Base-by-base conservation (phyloP, 495 filamentous ascomycete species). In the Hypoxylon cercidicola region DNA sequence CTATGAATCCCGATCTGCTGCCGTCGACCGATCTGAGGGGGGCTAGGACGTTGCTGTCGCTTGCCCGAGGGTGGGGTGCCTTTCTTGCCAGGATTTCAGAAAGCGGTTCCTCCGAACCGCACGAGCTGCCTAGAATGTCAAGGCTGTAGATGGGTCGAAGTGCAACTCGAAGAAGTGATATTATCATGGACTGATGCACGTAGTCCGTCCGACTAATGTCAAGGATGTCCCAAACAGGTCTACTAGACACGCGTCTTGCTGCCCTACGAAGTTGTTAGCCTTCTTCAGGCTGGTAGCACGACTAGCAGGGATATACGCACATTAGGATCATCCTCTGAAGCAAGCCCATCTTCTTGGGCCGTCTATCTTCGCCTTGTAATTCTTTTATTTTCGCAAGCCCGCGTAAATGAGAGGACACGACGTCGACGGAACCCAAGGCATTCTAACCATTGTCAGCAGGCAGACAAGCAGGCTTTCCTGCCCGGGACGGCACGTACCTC, bases 261-360 rank as follows among this genome's bases (percentile, higher is more conserved):
- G 71, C 71, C 71, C 71, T 73, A 52, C 50, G 12, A 35, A n/a
- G 39, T 56, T 15, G 49, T 73, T 61, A 71, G 64, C 49, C 52
- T 55, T 49, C 18, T 32, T 55, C 20, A 45, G 37, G 35, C 46
- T n/a, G 47, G 23, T 23, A 56, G 25, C 39, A 52, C 18, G n/a
- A 44, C 25, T 11, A 23, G 41, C 55, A 60, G 45, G 40, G 60
- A 53, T 55, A 35, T 25, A 56, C 69, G 48, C 43, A 71, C 71
- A 73, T 73, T 28, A 68, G 28, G 58, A 69, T 72, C 62, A 73
- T 71, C 37, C 71, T 64, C 28, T 73, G 69, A 6, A 72, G 68
- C 18, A 73, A 52, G 19, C 71, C 68, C 62, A 72, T 69, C 45
- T 67, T 69, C 52, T 30, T 62, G 9, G 69, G 68, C 0, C 65